Conservation (phyloP, 2,329 filamentous ascomycete genomes). For the Bipolaris sorokiniana region DNA sequence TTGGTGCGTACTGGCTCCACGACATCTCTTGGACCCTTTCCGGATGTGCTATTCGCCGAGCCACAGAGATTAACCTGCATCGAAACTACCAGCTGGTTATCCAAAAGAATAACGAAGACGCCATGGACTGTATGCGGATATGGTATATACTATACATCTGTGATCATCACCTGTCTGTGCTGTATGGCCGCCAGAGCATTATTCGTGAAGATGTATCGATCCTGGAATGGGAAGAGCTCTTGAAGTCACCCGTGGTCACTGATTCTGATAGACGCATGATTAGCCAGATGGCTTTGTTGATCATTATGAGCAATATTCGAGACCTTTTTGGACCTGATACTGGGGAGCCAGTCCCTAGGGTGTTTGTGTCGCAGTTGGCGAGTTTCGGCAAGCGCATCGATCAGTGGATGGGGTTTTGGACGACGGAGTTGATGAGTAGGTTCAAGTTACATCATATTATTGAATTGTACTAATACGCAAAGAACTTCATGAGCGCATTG, state of each 20-base stretch:
- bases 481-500: conserved; percentile 55
- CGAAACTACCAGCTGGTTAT: conserved; percentile 53
- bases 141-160: conserved; percentile 68
- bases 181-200: conserved; percentile 65
- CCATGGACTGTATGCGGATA: conserved; percentile 61
- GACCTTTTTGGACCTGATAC: conserved; percentile 63
- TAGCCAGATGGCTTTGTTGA: conserved; percentile 64
- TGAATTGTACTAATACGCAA: background rate
- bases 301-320: conserved; percentile 62
- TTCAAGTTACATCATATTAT: background rate
- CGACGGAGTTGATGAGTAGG: conserved; percentile 52
- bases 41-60: conserved; percentile 59
- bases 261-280: conserved; percentile 63
- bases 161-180: conserved; percentile 69
- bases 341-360: conserved; percentile 58
- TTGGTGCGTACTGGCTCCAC: conserved; percentile 68
- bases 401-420: conserved; percentile 59
- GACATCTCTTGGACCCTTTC: conserved; percentile 68
- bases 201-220: conserved; percentile 65
- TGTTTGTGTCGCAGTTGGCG: conserved; percentile 60
- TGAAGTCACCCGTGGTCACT: conserved; percentile 59
- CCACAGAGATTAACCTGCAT: conserved; percentile 56
- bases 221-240: conserved; percentile 63
- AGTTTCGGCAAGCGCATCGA: conserved; percentile 52
- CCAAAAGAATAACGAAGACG: conserved; percentile 51